phyloP scores from a whole-genome alignment of 106 monocot species.

The Hemerocallis citrina region DNA sequence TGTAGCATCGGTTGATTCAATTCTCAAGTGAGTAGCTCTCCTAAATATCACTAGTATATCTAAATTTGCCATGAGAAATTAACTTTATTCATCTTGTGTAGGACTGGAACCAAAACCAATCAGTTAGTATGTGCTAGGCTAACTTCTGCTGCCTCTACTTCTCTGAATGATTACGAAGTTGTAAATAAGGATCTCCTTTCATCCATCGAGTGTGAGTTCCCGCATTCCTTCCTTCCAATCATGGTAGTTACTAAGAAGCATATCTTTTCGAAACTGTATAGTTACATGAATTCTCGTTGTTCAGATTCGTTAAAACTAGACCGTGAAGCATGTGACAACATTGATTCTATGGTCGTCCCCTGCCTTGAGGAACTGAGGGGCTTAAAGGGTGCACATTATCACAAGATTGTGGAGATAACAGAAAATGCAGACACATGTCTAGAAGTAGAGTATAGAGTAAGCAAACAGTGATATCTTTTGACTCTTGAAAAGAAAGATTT shows the following conservation, averaged over 20 bases:
- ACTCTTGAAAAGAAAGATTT: neutral
- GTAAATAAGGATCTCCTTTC: constrained; percentile 40
- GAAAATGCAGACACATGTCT: constrained; percentile 41
- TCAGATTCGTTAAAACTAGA: constrained; percentile 72
- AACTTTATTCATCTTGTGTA: constrained; percentile 9
- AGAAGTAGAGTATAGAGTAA: constrained; percentile 67
- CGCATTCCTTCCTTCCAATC: neutral
- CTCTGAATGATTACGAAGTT: constrained; percentile 38
- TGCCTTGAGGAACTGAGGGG: constrained; percentile 29
- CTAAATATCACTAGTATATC: neutral
- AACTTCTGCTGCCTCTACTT: constrained; percentile 35
- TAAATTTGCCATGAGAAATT: neutral
- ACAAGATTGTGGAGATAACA: constrained; percentile 37
- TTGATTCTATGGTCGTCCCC: constrained; percentile 26
- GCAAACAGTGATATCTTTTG: neutral
- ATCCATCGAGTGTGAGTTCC: constrained; percentile 59
- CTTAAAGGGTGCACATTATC: constrained; percentile 40
- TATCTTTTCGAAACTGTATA: no score
- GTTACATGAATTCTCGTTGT: neutral
- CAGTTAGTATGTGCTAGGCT: constrained; percentile 29
- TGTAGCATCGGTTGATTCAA: constrained; percentile 38
- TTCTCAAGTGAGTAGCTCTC: constrained; percentile 62
- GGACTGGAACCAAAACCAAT: constrained; percentile 55
- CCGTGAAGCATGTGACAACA: constrained; percentile 25
- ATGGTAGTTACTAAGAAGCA: no score